Conservation (phyloP, 2,329 filamentous ascomycete species). For the Aureobasidium sp. region DNA sequence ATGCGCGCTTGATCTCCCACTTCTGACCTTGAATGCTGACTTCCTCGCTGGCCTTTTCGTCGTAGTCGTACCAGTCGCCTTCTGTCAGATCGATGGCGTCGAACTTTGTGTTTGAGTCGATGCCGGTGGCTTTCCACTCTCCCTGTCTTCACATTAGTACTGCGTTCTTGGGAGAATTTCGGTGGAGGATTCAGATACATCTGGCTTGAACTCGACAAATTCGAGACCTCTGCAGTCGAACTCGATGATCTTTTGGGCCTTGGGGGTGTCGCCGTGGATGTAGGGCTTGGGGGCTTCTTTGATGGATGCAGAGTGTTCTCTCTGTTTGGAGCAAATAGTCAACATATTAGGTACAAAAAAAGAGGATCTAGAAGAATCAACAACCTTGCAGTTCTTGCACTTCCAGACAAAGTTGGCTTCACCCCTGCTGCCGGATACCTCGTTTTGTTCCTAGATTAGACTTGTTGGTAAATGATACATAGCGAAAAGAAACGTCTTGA, state of each 20-base stretch:
- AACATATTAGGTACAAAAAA: not conserved
- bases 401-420: conserved; percentile 99
- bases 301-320: conserved; percentile 80
- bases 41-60: conserved; percentile 17
- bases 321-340: conserved; percentile 37
- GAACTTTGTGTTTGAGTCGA: conserved; percentile 76
- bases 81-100: conserved; percentile 72
- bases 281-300: conserved; percentile 66
- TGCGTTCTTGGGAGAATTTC: not conserved
- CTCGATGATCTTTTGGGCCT: conserved; percentile 70
- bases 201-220: conserved; percentile 81
- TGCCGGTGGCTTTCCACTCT: conserved; percentile 69
- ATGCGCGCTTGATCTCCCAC: conserved; percentile 75
- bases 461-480: not conserved
- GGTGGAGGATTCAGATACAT: conserved; percentile 48
- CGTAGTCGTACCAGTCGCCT: conserved; percentile 94
- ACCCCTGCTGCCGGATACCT: conserved; percentile 85
- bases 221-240: conserved; percentile 93
- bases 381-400: conserved; percentile 94
- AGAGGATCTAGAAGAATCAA: no score
- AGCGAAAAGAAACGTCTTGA: no score
- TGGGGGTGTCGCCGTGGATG: conserved; percentile 54
- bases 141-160: no score
- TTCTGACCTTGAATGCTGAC: conserved; percentile 54
- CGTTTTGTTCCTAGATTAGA: conserved; percentile 65